A percentile compares a stretch with the other conserved stretches of the same genome.
Evolutionary conservation across 495 filamentous ascomycete species (phyloP).

Genomic region (Neurospora intermedia): DNA sequence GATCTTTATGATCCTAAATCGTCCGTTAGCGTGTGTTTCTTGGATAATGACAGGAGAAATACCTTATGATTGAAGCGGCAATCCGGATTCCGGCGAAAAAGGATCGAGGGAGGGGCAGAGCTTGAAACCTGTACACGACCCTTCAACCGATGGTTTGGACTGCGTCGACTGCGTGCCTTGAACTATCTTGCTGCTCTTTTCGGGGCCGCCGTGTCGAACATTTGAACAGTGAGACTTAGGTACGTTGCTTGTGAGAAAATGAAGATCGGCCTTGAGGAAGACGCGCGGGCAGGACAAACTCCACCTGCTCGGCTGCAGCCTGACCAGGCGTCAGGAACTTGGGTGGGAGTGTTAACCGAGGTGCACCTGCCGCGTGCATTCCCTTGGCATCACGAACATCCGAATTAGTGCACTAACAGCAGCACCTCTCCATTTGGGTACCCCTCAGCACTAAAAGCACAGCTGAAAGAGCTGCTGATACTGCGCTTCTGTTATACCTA

Average conservation of each 20-base stretch:
- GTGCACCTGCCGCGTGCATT: not conserved
- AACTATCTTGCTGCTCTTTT: not conserved
- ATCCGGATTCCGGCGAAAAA: not conserved
- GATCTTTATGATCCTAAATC: not conserved
- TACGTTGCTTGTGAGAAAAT: not conserved
- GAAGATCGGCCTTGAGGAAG: not conserved
- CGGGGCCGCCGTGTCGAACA: not conserved
- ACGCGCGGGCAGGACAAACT: not conserved
- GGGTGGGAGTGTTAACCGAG: not conserved
- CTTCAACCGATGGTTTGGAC: not conserved
- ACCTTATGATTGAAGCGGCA: not conserved
- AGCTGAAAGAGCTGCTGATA: not conserved
- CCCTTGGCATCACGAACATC: not conserved
- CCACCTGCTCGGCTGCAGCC: not conserved
- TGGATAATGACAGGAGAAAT: fast-evolving
- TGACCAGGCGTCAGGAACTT: not conserved
- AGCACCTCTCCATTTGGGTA: not conserved
- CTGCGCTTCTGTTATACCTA: not conserved
- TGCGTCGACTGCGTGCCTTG: not conserved
- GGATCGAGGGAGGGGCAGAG: not conserved
- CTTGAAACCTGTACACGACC: not conserved
- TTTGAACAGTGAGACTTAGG: not conserved
- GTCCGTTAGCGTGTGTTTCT: not conserved
- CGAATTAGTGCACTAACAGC: not conserved
- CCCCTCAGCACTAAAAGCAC: not conserved